These are phyloP conservation scores for Blastobotrys buckinghamii DNA, from an alignment of 1,139 yeast genomes.

Conservation along the genomic window DNA sequence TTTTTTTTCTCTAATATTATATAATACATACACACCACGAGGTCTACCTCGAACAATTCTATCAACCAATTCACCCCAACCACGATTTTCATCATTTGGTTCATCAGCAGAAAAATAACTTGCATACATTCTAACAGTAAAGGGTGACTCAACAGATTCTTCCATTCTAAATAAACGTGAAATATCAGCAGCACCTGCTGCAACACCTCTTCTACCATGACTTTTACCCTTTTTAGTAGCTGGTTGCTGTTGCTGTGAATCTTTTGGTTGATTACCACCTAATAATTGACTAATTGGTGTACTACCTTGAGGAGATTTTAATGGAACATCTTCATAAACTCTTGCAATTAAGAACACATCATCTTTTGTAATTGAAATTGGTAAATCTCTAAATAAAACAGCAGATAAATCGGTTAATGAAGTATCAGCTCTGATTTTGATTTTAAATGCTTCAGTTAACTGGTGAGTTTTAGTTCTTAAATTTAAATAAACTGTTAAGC, in stretches of 20 bases:
- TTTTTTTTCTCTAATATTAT: not conserved
- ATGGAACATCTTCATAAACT: conserved; percentile 29
- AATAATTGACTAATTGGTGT: conserved; percentile 8
- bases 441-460: conserved; percentile 76
- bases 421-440: conserved; percentile 58
- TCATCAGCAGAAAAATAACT: conserved; percentile 43
- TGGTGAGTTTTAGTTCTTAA: conserved; percentile 60
- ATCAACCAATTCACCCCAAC: conserved; percentile 88
- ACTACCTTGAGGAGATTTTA: conserved; percentile 15
- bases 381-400: conserved; percentile 73
- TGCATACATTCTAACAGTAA: conserved; percentile 66
- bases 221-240: conserved; percentile 1
- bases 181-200: conserved; percentile 85
- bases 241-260: not conserved
- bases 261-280: not conserved
- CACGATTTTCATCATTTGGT: conserved; percentile 46
- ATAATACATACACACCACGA: conserved; percentile 48
- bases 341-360: conserved; percentile 32
- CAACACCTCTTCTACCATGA: conserved; percentile 68
- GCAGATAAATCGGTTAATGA: conserved; percentile 66
- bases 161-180: conserved; percentile 69
- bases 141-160: conserved; percentile 61
- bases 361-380: conserved; percentile 45
- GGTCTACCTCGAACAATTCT: conserved; percentile 72
- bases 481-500: conserved; percentile 68